Base-by-base conservation (phyloP, 2,329 filamentous ascomycete species). In the Hysterium pulicare region DNA sequence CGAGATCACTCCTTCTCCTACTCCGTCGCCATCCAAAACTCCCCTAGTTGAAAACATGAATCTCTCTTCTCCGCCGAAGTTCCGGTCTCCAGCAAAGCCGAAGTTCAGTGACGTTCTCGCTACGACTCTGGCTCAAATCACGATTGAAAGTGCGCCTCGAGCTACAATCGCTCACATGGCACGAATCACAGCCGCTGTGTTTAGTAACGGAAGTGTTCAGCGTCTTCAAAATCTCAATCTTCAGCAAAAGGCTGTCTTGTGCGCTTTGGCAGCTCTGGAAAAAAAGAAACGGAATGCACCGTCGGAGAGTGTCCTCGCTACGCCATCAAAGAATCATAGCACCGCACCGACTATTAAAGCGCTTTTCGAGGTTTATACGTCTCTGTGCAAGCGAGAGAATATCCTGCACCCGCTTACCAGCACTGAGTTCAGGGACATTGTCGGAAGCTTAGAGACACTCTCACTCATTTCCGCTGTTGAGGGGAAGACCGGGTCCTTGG, bases 201-300 rank as follows among this genome's bases (percentile, higher is more conserved):
- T 98, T 67, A 88, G 87, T 63, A 91, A 96, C 55, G 90, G 90
- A 26, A 86, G 90, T 1, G 81, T 77, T 10, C 89, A 96, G 55
- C 82, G 93, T 44, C 80, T 98, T 11, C 85, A 87, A 65, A 83
- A 84, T 4, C 79, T 98, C 43, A 98, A 97, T 62, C 77, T 98
- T 2, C 94, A 98, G 62, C 93, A 98, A 67, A 97, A 95, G 66
- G 93, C 91, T 3, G 90, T 91, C 0, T 76, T 98, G 8, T 98
- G 93, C 70, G 82, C 91, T 0, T 75, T 98, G 11, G 78, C 91
- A 30, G 88, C 89, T 2, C 81, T 93, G n/a, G 90, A 96, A 64
- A 87, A 86, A 55, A 82, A 82, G 49, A 84, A 80, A 52, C 75
- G 81, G 37, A 71, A 62, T n/a, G 57, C 60, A 1, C 59, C 55